Evolutionary conservation across 495 filamentous ascomycete genomes (phyloP).

Genomic region (Trichocladium antarcticum): DNA sequence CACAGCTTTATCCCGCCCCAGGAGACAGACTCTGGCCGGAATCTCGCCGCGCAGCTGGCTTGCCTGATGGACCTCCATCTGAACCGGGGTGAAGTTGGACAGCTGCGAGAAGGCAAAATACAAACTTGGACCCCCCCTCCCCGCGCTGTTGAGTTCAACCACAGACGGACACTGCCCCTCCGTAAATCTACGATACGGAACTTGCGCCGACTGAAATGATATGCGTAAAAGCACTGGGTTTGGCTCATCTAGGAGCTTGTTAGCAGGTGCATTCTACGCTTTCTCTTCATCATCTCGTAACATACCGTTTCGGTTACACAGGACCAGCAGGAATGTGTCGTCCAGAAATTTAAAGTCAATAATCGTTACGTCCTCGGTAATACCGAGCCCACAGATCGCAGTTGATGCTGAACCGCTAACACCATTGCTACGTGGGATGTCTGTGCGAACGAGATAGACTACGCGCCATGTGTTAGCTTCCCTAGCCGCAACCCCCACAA

Average conservation of each 20-base stretch:
- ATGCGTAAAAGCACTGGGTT: conserved; percentile 11
- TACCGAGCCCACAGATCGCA: conserved; percentile 24
- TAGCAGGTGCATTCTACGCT: background rate
- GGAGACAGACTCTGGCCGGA: conserved; percentile 33
- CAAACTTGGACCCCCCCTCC: conserved; percentile 4
- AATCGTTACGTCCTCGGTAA: conserved; percentile 31
- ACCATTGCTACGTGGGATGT: conserved; percentile 32
- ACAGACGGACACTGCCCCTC: background rate
- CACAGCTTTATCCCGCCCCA: conserved; percentile 33
- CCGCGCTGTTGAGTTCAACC: background rate
- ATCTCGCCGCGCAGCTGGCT: conserved; percentile 28
- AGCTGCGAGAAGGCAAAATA: conserved; percentile 23
- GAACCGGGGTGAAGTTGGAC: conserved; percentile 31
- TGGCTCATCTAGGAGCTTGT: conserved; percentile 15
- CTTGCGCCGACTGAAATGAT: conserved; percentile 3
- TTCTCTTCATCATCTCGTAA: background rate
- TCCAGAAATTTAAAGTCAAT: conserved; percentile 42
- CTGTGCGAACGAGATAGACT: conserved; percentile 41
- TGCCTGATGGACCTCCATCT: conserved; percentile 38
- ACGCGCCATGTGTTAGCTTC: conserved; percentile 19
- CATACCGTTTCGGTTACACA: conserved; percentile 34
- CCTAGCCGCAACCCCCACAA: background rate
- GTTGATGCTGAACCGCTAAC: conserved; percentile 27
- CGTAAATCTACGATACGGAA: conserved; percentile 9
- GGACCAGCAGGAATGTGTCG: conserved; percentile 32